Percentiles rank a stretch among this genome's conserved stretches.
Evolutionary conservation across 2,329 filamentous ascomycete genomes (phyloP).

Genomic region (Venturia effusa): DNA sequence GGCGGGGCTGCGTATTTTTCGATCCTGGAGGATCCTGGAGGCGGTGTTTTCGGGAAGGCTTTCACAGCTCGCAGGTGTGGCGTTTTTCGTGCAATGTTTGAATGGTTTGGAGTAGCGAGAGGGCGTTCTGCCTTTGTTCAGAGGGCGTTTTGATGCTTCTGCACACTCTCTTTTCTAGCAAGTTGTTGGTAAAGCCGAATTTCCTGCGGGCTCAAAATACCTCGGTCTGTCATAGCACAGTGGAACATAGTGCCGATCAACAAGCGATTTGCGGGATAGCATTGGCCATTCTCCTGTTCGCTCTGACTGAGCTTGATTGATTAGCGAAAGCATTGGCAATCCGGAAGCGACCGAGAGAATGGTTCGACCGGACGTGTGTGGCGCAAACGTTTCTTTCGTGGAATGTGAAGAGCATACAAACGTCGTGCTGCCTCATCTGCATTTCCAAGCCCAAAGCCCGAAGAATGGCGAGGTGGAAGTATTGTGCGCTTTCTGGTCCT

Average conservation of each 20-base stretch:
- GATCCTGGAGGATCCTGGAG: conserved; percentile 6
- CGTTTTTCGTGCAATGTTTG: neutral
- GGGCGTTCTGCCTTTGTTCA: neutral
- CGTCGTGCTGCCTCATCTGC: neutral
- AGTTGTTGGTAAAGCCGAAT: neutral
- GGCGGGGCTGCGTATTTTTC: neutral
- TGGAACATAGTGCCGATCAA: too few species aligned
- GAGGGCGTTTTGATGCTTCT: neutral
- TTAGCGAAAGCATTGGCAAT: neutral
- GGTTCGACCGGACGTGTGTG: neutral
- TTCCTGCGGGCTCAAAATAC: neutral
- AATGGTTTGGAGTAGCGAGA: neutral
- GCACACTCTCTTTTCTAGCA: neutral
- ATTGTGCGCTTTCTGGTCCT: neutral
- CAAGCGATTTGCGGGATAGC: neutral
- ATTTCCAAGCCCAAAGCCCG: neutral
- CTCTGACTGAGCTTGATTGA: neutral
- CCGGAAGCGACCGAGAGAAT: neutral
- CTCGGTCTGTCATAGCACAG: too few species aligned
- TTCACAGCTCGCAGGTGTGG: neutral
- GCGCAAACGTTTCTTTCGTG: neutral
- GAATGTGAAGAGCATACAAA: neutral
- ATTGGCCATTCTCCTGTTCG: neutral
- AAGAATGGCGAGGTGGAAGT: neutral
- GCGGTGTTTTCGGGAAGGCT: neutral